Evolutionary conservation across 2,329 filamentous ascomycete species (phyloP), one percentile per base, ranked within the genome.

Genomic region (Podosphaera fusca): DNA sequence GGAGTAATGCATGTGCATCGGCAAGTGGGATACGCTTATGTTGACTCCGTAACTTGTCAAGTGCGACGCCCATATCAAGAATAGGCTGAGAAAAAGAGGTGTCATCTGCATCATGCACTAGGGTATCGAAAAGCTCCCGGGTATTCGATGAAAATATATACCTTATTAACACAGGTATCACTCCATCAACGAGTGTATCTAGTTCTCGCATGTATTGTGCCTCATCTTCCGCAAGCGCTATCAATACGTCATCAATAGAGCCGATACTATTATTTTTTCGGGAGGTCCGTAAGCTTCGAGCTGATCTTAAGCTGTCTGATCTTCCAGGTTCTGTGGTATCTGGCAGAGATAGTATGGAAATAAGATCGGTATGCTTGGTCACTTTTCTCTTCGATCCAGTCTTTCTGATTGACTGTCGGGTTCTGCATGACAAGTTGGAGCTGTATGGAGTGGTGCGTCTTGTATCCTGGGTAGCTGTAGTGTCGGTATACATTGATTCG

Each of bases 301-400:
- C 80, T 31, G 87, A 89, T 58, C 82, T 78, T 59, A 87, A 80
- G 66, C 83, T 88, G 65, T 75, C 80, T 59, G 76, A 78, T 58
- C 82, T 76, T 54, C 76, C 75, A 38, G 78, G 71, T 33, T 72
- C 70, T 40, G 70, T 70, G 57, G 79, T 71, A 59, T 81, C 75
- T 0, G 83, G 81, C 58, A 87, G 71, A 0, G 89, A 96, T 7
- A 98, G 74, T 2, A 95, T 87, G 0, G 92, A 96, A 45, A 98
- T 87, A 31, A 98, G 75, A 68, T 98, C 92, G 14, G 88, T 88
- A 69, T 96, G 89, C 59, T 86, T 94, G 3, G 89, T 95, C 45
- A 95, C 75, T 59, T 85, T 80, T 60, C 87, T 72, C 67, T 65
- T 71, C 67, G 68, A 67, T 67, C 61, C 68, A 70, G 67, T 70